Percentiles rank a stretch among this genome's conserved stretches.
phyloP scores from a whole-genome alignment of 306 rosid genomes.

The Sindora glabra region DNA sequence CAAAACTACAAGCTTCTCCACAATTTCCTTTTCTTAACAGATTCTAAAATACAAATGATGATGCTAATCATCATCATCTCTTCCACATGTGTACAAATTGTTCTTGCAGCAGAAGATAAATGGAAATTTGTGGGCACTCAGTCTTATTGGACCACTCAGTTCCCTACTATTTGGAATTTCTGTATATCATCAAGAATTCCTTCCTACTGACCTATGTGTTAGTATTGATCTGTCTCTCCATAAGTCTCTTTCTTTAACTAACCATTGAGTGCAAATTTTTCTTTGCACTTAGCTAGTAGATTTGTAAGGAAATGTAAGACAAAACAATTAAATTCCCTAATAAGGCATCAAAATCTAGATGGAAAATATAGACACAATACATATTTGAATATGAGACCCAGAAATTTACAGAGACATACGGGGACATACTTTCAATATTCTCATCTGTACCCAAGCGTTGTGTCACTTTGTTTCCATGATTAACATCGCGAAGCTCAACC shows the following conservation, averaged over 20 bases:
- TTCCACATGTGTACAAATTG: too few relatives aligned
- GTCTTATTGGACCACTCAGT: too few relatives aligned
- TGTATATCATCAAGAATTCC: too few relatives aligned
- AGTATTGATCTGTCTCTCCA: too few relatives aligned
- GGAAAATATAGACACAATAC: not conserved
- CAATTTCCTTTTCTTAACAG: too few relatives aligned
- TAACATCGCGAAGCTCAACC: constrained; percentile 91
- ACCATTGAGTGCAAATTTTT: not conserved
- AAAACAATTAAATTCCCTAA: not conserved
- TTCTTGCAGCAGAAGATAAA: too few relatives aligned
- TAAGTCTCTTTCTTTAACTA: not conserved
- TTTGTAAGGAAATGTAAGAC: not conserved
- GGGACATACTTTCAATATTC: constrained; percentile 64
- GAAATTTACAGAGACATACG: constrained; percentile 8
- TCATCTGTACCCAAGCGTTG: constrained; percentile 68
- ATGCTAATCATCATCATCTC: too few relatives aligned
- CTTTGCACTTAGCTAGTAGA: not conserved
- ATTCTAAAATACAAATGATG: too few relatives aligned
- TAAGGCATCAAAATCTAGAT: not conserved
- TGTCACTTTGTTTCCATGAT: constrained; percentile 71
- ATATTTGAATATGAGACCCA: not conserved
- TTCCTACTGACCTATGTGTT: too few relatives aligned
- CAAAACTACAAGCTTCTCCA: too few relatives aligned
- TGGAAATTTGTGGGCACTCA: too few relatives aligned
- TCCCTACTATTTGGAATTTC: too few relatives aligned